phyloP scores from a whole-genome alignment of 1,139 yeast genomes.

The Scheffersomyces lignicola region DNA sequence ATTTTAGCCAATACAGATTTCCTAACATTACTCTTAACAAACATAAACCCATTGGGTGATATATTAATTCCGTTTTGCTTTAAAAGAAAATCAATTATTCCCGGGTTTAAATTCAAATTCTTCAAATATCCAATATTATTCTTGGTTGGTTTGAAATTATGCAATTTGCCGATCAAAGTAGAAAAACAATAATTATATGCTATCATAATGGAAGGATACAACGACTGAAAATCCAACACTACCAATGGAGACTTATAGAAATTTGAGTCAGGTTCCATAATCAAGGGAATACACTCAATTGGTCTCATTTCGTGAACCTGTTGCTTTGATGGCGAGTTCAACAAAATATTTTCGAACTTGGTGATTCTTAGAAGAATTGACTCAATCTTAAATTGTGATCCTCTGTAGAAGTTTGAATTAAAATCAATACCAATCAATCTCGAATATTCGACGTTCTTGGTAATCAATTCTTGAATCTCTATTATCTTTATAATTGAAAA shows the following conservation, averaged over 20 bases:
- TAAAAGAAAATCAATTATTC: conserved; percentile 53
- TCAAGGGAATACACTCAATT: conserved; percentile 82
- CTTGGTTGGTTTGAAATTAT: conserved; percentile 45
- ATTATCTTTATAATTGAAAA: conserved; percentile 50
- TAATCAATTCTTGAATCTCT: conserved; percentile 62
- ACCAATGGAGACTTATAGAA: conserved; percentile 87
- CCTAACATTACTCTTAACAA: conserved; percentile 64
- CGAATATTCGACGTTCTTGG: conserved; percentile 79
- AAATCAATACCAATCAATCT: conserved; percentile 88
- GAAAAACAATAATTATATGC: conserved; percentile 93
- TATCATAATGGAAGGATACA: conserved; percentile 88
- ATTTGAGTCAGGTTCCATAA: conserved; percentile 87
- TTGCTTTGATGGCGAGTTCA: conserved; percentile 76
- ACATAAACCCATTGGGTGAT: conserved; percentile 87
- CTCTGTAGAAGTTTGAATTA: conserved; percentile 81
- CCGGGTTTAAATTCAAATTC: conserved; percentile 52
- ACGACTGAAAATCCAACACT: conserved; percentile 89
- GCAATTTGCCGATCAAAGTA: conserved; percentile 73
- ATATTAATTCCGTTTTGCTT: conserved; percentile 54
- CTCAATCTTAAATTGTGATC: conserved; percentile 93
- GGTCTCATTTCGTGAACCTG: conserved; percentile 87
- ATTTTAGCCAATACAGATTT: conserved; percentile 78
- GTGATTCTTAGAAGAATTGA: conserved; percentile 74
- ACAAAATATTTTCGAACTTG: conserved; percentile 68
- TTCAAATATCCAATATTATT: conserved; percentile 39